Percentiles rank a stretch among this genome's conserved stretches.
phyloP scores from a whole-genome alignment of 2,329 filamentous ascomycete genomes.

The Fusarium sp. region DNA sequence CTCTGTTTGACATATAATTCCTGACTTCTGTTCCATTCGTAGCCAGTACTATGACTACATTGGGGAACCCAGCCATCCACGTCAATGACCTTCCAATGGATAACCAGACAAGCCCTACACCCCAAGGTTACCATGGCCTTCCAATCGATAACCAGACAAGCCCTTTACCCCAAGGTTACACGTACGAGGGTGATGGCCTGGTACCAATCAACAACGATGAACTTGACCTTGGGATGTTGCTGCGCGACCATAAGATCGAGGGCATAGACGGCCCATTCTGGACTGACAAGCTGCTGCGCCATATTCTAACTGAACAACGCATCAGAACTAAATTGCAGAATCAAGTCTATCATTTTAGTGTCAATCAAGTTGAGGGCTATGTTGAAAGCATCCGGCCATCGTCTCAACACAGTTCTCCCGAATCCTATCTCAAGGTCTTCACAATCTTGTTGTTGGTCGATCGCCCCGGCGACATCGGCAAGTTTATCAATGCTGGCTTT shows the following conservation, averaged over 20 bases:
- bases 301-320: slow-evolving; percentile 1
- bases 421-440: slow-evolving; percentile 8
- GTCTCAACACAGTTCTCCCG: too few relatives aligned
- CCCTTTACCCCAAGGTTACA: neutral
- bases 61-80: too few relatives aligned
- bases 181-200: neutral
- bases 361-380: neutral
- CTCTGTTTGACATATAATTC: too few relatives aligned
- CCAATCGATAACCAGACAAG: neutral
- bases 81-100: too few relatives aligned
- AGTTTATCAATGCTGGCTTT: neutral
- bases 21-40: too few relatives aligned
- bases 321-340: neutral
- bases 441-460: neutral
- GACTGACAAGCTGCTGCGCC: slow-evolving; percentile 2
- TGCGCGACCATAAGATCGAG: neutral
- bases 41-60: too few relatives aligned
- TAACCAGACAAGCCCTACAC: neutral
- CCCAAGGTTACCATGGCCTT: neutral
- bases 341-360: neutral
- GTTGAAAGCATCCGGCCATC: neutral
- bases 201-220: neutral
- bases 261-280: slow-evolving; percentile 1
- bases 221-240: neutral
- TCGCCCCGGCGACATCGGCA: neutral